Conservation (phyloP, 306 rosid genomes). For the Trichosanthes truncata region DNA sequence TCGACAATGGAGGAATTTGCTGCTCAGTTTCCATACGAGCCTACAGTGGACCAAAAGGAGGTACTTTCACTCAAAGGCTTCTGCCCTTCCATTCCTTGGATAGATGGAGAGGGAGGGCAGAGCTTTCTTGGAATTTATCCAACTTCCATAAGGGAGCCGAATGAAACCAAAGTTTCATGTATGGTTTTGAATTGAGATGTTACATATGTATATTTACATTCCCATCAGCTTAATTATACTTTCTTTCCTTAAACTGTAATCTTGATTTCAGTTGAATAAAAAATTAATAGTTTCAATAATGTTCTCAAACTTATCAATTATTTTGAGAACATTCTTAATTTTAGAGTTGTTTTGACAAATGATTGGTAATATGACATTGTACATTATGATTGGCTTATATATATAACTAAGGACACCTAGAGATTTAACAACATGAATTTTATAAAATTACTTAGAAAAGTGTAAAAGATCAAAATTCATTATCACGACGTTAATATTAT, state of each 20-base stretch:
- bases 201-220: neutral
- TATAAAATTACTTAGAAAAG: neutral
- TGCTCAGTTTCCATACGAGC: constrained; percentile 59
- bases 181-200: neutral
- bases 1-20: constrained; percentile 39
- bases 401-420: neutral
- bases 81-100: neutral
- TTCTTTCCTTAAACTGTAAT: neutral
- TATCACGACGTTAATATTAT: neutral
- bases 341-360: neutral
- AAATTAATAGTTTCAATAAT: neutral
- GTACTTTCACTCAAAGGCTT: constrained; percentile 17
- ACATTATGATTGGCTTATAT: neutral
- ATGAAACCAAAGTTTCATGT: constrained; percentile 6
- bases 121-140: neutral
- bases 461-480: neutral
- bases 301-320: neutral
- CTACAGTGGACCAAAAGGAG: constrained; percentile 89
- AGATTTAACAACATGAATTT: neutral
- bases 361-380: neutral
- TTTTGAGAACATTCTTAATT: neutral
- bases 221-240: neutral
- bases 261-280: neutral
- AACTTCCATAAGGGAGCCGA: neutral
- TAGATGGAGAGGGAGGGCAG: neutral